Base-by-base conservation (phyloP, 2,329 filamentous ascomycete species). In the Trichoderma sp. region DNA sequence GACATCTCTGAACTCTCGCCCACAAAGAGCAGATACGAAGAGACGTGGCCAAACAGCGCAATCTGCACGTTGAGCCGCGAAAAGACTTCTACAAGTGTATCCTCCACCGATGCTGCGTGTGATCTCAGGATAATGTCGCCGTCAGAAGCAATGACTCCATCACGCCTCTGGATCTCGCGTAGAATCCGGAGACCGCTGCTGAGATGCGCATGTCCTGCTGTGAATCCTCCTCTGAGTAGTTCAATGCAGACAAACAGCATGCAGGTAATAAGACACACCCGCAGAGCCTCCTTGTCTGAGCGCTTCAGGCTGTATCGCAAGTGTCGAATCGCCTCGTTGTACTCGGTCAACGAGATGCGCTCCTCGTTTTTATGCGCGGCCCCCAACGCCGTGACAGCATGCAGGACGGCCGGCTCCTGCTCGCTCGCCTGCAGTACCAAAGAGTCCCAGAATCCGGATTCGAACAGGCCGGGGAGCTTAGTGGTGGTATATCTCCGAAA, bases 211-310 rank as follows among this genome's bases (percentile, higher is more conserved):
- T 69, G 65, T 3, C 70, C 71, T 34, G 70, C 70, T 26, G 68
- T 45, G 65, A 72, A 73, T 30, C 72, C 70, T 0, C 74, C 74
- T 5, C 76, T 74, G 5, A 81, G 67, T 26, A 76, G 75, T 55
- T 82, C 80, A 45, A 81, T 64, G 43, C 71, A 75, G 2, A 78
- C 71, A 59, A 81, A 81, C 0, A 80, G 30, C 57, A 79, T 69
- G 57, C 79, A 81, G 1, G 75, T 72, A 39, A 81, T 77, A n/a
- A 81, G 70, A 2, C 75, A 72, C n/a, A 78, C 70, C 2, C 74
- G 73, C 0, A 75, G 54, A 2, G 75, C 75, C 12, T 70, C 62
- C 24, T 72, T 72, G n/a, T 71, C 69, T 64, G 69, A 19, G 52
- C 58, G 14, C 7, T 54, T 41, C 14, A 74, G 67, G 47, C 74